These are phyloP conservation scores for Rhodotorula diobovata DNA, from an alignment of 768 basidiomycete genomes.

Conservation along the genomic window DNA sequence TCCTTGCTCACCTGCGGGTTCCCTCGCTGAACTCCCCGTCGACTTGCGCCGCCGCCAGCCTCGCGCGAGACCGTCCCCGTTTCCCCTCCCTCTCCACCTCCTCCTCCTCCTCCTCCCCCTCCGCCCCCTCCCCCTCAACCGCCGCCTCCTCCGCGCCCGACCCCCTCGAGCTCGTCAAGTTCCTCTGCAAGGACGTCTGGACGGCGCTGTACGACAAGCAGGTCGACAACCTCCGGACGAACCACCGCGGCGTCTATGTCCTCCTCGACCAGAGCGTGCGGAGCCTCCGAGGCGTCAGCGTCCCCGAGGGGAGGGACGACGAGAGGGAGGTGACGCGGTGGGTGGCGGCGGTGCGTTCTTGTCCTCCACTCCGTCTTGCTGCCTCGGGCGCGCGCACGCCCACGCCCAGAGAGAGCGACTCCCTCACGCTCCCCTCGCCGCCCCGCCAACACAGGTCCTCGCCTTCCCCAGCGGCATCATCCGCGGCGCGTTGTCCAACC, in stretches of 20 bases:
- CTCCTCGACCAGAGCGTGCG: constrained; percentile 37
- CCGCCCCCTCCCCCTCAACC: not conserved
- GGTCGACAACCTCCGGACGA: constrained; percentile 44
- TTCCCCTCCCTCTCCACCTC: constrained; percentile 9
- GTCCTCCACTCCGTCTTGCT: not conserved
- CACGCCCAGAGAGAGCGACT: not conserved
- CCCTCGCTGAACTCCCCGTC: not conserved
- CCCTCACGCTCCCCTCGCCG: not conserved
- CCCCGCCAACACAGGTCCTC: constrained; percentile 18
- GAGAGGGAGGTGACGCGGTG: constrained; percentile 6
- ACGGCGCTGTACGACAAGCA: constrained; percentile 41
- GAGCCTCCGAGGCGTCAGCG: constrained; percentile 5
- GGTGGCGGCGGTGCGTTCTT: constrained; percentile 12
- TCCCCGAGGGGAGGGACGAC: not conserved
- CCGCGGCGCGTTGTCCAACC: constrained; percentile 35
- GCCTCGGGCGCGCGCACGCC: no score
- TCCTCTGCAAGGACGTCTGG: constrained; percentile 43
- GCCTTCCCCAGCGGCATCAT: constrained; percentile 35
- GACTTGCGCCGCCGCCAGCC: constrained; percentile 1
- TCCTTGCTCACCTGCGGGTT: no score
- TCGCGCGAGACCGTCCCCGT: constrained; percentile 32
- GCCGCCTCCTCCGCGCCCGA: constrained; percentile 9
- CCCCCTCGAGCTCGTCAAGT: constrained; percentile 42
- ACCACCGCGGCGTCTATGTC: constrained; percentile 43
- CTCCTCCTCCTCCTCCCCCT: not conserved